Base-by-base conservation (phyloP, 2,329 filamentous ascomycete genomes). In the Metarhizium rileyi region DNA sequence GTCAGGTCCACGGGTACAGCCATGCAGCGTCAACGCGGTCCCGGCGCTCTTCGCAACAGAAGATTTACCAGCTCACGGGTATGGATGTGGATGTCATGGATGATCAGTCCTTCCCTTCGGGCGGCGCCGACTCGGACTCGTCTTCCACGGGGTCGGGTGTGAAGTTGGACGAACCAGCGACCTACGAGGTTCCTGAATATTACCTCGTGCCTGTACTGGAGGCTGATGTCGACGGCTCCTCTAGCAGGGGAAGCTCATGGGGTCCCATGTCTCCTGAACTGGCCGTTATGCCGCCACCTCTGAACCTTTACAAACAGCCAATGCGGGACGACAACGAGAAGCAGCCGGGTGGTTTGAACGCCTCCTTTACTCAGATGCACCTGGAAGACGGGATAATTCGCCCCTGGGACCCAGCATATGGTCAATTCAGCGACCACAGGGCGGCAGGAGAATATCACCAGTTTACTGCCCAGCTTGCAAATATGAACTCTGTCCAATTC, bases 51-150 rank as follows among this genome's bases (percentile, higher is more conserved):
- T 63, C 63, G 0, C 59, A 42, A 3, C 38, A 61, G 41, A 74
- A 74, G 58, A 61, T 72, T 40, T 62, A 64, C 30, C 68, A 71
- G 54, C 61, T 74, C 14, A 73, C 62, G 5, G 71, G 70, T 1
- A 59, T 67, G 26, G 66, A 70, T 38, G 42, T 72, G n/a, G 60
- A 62, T 44, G 52, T 63, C 18, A 52, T 52, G 54, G 50, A 57
- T 20, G 51, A 53, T 16, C 42, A 42, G 10, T 18, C 41, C 12
- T 12, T 38, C 9, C 36, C 9, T 14, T 27, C 25, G n/a, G 41
- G 28, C 8, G 46, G 30, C 23, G 36, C 14, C 22, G 49, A 45
- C 26, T 52, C 55, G 27, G 51, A 51, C 20, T 35, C 46, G 6
- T 51, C 48, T 8, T 52, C 49, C 30, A 42, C 7, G 27, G n/a